Conservation (phyloP, 164 flowering plant genomes). For the Dillenia turbinata region DNA sequence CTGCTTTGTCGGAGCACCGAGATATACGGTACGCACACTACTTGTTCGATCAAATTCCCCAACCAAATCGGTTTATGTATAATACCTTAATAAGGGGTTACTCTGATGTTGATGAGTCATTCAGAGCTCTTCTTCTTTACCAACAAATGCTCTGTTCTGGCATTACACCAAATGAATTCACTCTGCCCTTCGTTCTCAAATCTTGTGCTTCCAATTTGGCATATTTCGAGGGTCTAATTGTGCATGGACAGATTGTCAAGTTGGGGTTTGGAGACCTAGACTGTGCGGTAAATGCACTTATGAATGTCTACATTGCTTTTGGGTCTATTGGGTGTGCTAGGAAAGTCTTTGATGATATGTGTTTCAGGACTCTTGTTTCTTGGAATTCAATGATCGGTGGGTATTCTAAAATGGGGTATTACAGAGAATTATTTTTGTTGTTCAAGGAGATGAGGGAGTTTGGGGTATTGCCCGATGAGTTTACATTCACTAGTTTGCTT, state of each 20-base stretch:
- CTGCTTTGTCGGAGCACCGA: constrained; percentile 17
- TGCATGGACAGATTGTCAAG: constrained; percentile 37
- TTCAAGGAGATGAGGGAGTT: constrained; percentile 32
- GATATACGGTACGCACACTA: constrained; percentile 27
- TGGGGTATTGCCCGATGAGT: constrained; percentile 33
- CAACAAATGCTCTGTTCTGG: constrained; percentile 29
- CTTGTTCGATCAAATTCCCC: constrained; percentile 18
- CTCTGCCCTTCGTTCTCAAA: constrained; percentile 55
- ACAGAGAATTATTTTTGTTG: constrained; percentile 29
- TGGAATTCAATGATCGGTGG: constrained; percentile 62
- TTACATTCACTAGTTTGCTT: constrained; percentile 43
- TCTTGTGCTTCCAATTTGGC: constrained; percentile 29
- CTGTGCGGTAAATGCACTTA: constrained; percentile 35
- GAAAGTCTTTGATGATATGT: constrained; percentile 37
- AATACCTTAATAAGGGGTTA: constrained; percentile 44
- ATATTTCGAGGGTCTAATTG: constrained; percentile 19
- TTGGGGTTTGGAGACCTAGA: constrained; percentile 37
- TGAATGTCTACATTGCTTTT: constrained; percentile 28
- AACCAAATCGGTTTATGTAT: constrained; percentile 38
- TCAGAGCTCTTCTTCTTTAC: constrained; percentile 27
- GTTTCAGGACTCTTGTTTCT: constrained; percentile 37
- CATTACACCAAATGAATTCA: constrained; percentile 38
- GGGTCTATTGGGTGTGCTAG: constrained; percentile 25
- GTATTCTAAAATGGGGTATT: constrained; percentile 30
- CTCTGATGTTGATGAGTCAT: constrained; percentile 19